Evolutionary conservation across 305 asterid species (phyloP).

Genomic region (Solanum aculeatissimum): DNA sequence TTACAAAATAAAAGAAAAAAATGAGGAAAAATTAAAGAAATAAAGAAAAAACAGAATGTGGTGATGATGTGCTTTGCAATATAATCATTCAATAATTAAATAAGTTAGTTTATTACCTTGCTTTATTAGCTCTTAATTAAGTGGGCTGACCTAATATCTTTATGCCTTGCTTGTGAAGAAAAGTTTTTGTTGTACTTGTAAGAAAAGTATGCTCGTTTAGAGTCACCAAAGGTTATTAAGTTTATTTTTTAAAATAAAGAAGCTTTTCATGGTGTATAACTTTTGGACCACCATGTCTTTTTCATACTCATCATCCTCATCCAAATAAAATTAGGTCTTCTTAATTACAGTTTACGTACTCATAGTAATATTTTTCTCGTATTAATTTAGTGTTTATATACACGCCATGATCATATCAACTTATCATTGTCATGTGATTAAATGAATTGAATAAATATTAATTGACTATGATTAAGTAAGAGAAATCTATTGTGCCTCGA

Average conservation of each 20-base stretch:
- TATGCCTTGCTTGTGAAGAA: constrained; percentile 22
- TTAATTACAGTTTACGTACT: not conserved
- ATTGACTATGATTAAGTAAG: not conserved
- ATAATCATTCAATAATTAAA: not conserved
- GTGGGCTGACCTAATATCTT: constrained; percentile 51
- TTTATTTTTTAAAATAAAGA: not conserved
- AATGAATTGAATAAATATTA: not conserved
- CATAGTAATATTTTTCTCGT: not conserved
- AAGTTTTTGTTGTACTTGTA: constrained; percentile 15
- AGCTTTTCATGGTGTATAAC: not conserved
- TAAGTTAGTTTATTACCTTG: constrained; percentile 3
- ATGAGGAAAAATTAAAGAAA: not conserved
- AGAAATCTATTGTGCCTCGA: not conserved
- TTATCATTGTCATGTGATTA: not conserved
- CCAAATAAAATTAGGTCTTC: not conserved
- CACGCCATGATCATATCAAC: not conserved
- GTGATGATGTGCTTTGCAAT: not conserved
- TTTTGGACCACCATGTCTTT: not conserved
- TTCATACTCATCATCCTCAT: not conserved
- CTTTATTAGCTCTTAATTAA: constrained; percentile 17
- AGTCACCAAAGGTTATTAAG: constrained; percentile 39
- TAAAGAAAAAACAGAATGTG: not conserved
- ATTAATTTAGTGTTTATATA: not conserved
- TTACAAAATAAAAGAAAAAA: too few species aligned
- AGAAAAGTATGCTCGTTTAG: constrained; percentile 27